phyloP scores from a whole-genome alignment of 345 rosid species.

The Nephelium lappaceum region DNA sequence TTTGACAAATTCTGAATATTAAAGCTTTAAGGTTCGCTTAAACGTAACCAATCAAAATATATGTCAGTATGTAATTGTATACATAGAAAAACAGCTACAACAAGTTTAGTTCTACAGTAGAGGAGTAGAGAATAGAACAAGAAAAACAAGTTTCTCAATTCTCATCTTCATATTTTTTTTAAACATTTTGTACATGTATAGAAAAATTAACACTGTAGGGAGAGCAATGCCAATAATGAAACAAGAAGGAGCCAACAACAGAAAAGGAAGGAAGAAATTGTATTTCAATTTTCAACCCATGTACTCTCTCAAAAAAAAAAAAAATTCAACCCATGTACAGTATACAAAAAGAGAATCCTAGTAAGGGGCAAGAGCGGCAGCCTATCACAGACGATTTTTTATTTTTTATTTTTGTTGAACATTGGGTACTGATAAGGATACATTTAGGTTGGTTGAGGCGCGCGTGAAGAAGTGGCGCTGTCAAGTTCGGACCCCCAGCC shows the following conservation, averaged over 20 bases:
- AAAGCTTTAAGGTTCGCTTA: not conserved
- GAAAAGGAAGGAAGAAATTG: not conserved
- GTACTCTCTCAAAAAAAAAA: no score
- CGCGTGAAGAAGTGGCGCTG: not conserved
- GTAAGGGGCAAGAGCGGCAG: not conserved
- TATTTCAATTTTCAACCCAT: not conserved
- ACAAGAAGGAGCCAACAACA: not conserved
- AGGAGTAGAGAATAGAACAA: not conserved
- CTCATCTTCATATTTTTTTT: not conserved
- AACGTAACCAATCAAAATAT: not conserved
- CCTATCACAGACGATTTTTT: no score
- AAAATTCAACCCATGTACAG: slow-evolving; percentile 4
- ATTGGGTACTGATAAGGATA: no score
- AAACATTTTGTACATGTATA: not conserved
- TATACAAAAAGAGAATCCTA: slow-evolving; percentile 14
- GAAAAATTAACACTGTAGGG: no score
- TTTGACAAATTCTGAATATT: not conserved
- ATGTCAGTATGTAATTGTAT: not conserved
- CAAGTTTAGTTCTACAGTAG: not conserved
- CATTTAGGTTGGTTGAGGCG: not conserved
- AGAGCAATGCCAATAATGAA: not conserved
- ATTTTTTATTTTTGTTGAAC: no score
- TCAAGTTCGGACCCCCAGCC: slow-evolving; percentile 12
- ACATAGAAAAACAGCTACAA: not conserved
- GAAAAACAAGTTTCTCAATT: not conserved